These are phyloP conservation scores for Clavispora asparagi DNA, from an alignment of 805 yeast species.

Conservation along the genomic window DNA sequence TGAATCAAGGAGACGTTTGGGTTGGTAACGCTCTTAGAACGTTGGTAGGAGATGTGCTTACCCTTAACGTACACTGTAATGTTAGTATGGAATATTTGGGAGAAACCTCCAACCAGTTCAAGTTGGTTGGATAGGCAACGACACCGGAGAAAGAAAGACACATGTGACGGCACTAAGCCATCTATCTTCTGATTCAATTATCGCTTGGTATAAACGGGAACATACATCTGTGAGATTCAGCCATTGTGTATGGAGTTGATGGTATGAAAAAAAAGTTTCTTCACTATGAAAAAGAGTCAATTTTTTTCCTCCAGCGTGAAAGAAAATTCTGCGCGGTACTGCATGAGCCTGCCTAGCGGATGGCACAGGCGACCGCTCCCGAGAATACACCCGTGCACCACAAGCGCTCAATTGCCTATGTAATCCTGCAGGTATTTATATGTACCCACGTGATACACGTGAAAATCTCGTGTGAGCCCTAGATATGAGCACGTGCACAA, in stretches of 20 bases:
- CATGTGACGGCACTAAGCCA: background rate
- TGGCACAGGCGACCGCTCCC: background rate
- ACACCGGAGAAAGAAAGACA: background rate
- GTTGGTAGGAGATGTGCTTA: slow-evolving; percentile 99
- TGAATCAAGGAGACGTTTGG: slow-evolving; percentile 95
- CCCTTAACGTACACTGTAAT: slow-evolving; percentile 96
- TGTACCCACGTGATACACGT: background rate
- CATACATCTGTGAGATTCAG: slow-evolving; percentile 98
- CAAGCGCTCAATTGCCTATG: background rate
- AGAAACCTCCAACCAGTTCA: background rate
- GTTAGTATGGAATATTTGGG: slow-evolving; percentile 26
- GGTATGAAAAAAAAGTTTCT: slow-evolving; percentile 9
- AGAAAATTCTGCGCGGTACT: slow-evolving; percentile 15
- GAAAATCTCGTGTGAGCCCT: slow-evolving; percentile 5
- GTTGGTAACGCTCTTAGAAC: slow-evolving; percentile 97
- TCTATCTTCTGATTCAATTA: background rate
- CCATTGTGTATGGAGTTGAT: slow-evolving; percentile 51
- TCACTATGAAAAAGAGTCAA: slow-evolving; percentile 7
- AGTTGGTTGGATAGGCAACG: background rate
- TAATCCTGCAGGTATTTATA: background rate
- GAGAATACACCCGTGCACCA: background rate
- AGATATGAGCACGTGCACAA: slow-evolving; percentile 12
- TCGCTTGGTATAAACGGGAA: slow-evolving; percentile 18
- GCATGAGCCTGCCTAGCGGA: slow-evolving; percentile 2
- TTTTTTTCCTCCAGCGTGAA: slow-evolving; percentile 13